Base-by-base conservation (phyloP, 371 early-diverging fungal genomes). In the Rhizopus delemar region DNA sequence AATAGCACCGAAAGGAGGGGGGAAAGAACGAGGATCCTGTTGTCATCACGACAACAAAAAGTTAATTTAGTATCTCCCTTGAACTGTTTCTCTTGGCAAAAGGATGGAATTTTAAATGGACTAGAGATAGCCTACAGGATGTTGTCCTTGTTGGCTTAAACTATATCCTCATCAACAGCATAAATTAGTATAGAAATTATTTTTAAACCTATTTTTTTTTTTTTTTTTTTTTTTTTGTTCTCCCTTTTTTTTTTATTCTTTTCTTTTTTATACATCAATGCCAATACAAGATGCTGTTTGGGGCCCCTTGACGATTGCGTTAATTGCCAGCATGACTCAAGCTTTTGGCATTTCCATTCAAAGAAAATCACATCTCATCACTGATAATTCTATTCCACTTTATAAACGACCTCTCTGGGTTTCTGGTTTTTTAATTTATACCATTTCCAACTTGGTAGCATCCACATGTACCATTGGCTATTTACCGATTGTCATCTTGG, bases 401-500 rank as follows among this genome's bases (percentile, higher is more conserved):
- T 83, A 76, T 56, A 74, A 75, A 66, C 58, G 66, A 41, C 72
- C 80, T 15, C 50, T 75, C 41, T 75, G 77, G 75, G 51, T 77
- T 15, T 59, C 71, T 12, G 80, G 93, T 11, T 86, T 92, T 57
- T 74, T 81, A 16, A 82, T 87, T 32, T 91, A 90, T 55, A 81
- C 92, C 41, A 58, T 87, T 43, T 85, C 89, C 57, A 89, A 86
- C 31, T 70, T 88, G 8, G 83, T 86, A 28, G 90, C 86, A 16
- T 89, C 92, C 0, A 78, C 86, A 5, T 83, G 90, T 39, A 86
- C 92, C 8, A 88, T 92, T 52, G 90, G 90, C 36, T 86, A 87
- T 55, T 77, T 92, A 16, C 93, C 93, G 7, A 89, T 92, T 12
- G 84, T 91, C 53, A 88, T 92, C 49, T 74, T 91, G 8, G 93